Evolutionary conservation across 1,284 basidiomycete genomes (phyloP).

Genomic region (Malassezia slooffiae): DNA sequence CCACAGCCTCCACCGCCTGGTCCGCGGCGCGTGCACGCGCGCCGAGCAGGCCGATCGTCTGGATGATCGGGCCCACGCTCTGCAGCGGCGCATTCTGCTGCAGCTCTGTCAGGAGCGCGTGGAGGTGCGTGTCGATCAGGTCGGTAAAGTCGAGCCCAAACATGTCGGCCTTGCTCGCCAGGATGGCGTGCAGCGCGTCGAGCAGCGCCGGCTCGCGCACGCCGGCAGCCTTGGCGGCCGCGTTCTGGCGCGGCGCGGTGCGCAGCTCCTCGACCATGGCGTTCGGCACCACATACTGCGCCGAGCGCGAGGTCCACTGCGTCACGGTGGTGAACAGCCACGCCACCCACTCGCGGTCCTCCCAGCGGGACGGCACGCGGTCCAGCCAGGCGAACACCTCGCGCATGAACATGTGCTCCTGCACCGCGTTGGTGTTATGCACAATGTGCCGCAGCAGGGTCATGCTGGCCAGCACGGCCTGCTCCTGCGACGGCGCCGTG

Average conservation of each 20-base stretch:
- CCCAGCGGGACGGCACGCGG: constrained; percentile 52
- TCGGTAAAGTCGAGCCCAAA: constrained; percentile 86
- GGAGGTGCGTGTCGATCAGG: constrained; percentile 55
- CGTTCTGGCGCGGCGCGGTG: background rate
- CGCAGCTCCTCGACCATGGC: constrained; percentile 58
- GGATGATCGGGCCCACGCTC: constrained; percentile 61
- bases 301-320: constrained; percentile 80
- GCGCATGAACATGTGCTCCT: constrained; percentile 60
- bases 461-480: background rate
- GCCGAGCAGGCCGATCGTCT: constrained; percentile 71
- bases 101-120: constrained; percentile 62
- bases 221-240: background rate
- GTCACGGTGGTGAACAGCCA: constrained; percentile 69
- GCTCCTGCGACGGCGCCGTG: background rate
- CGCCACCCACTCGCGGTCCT: constrained; percentile 60
- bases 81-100: constrained; percentile 52
- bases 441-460: constrained; percentile 41
- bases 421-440: constrained; percentile 64
- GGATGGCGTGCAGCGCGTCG: constrained; percentile 41
- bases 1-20: constrained; percentile 84
- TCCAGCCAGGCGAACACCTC: constrained; percentile 51
- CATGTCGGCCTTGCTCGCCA: constrained; percentile 68
- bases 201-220: constrained; percentile 9
- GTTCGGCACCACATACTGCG: constrained; percentile 77
- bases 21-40: constrained; percentile 90